Conservation (phyloP, 805 yeast genomes). For the Cyberlindnera saturnus region DNA sequence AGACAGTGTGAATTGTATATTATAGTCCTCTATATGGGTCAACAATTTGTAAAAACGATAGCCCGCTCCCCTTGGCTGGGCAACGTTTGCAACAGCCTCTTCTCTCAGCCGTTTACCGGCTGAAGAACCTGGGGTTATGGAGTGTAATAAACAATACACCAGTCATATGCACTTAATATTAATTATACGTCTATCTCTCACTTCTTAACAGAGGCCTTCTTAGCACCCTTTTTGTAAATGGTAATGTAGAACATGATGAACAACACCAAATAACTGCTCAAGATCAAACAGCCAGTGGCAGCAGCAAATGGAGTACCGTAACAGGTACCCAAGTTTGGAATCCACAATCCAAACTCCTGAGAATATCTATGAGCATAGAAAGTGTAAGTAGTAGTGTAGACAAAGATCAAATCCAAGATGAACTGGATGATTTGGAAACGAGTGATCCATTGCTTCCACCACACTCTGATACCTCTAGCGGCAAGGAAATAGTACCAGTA, state of each 20-base stretch:
- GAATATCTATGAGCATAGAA: conserved; percentile 69
- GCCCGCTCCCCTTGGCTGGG: no score
- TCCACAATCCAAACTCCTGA: conserved; percentile 33
- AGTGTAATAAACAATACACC: no score
- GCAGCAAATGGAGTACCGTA: conserved; percentile 94
- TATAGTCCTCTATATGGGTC: neutral
- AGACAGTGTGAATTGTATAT: neutral
- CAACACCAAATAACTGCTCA: conserved; percentile 81
- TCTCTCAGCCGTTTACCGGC: no score
- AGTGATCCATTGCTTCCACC: conserved; percentile 99
- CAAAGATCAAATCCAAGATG: conserved; percentile 80
- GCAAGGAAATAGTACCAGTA: conserved; percentile 95
- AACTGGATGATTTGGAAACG: conserved; percentile 93
- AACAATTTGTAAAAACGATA: no score
- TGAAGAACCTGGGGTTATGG: no score
- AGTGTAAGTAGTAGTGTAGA: conserved; percentile 91
- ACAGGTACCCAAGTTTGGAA: conserved; percentile 83
- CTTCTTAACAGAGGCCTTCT: conserved; percentile 11
- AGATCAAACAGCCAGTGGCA: conserved; percentile 78
- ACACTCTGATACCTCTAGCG: conserved; percentile 88
- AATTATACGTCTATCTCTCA: conserved; percentile 9
- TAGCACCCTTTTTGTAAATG: conserved; percentile 56
- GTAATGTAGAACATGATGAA: conserved; percentile 90
- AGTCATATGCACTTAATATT: no score
- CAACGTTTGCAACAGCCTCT: no score